Percentiles rank a stretch among this genome's conserved stretches.
phyloP scores from a whole-genome alignment of 495 filamentous ascomycete genomes.

The Staphylotrichum longicolle region DNA sequence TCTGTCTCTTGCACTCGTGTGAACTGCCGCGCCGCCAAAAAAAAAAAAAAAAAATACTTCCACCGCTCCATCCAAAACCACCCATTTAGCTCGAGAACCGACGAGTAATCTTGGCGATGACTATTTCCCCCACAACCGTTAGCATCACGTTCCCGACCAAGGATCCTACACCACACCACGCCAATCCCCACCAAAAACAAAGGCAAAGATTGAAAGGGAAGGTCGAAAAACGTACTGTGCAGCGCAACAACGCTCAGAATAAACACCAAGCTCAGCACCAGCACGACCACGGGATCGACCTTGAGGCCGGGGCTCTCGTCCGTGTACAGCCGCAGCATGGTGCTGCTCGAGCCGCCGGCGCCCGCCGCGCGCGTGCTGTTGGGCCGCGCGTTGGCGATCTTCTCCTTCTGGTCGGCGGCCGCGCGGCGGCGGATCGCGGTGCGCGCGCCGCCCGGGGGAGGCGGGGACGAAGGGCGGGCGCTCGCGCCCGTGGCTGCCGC shows the following conservation, averaged over 20 bases:
- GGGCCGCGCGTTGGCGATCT: constrained; percentile 84
- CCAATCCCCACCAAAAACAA: not conserved
- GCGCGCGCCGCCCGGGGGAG: constrained; percentile 89
- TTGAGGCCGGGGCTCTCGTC: constrained; percentile 95
- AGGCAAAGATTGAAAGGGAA: constrained; percentile 22
- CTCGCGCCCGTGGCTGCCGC: constrained; percentile 42
- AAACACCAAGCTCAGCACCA: constrained; percentile 92
- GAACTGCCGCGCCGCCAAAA: too few species aligned
- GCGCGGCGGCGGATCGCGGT: constrained; percentile 91
- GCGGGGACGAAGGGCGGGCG: constrained; percentile 73
- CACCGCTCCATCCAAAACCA: not conserved
- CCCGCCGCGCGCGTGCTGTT: constrained; percentile 89
- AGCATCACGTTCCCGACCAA: not conserved
- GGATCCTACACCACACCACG: not conserved
- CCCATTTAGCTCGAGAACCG: constrained; percentile 71
- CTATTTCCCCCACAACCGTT: constrained; percentile 44
- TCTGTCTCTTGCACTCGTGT: too few species aligned
- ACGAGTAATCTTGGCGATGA: constrained; percentile 94
- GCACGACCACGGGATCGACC: constrained; percentile 94
- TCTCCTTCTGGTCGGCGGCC: constrained; percentile 92
- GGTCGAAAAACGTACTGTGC: constrained; percentile 68
- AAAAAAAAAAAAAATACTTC: too few species aligned
- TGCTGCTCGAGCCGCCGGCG: constrained; percentile 92
- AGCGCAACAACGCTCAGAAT: constrained; percentile 98
- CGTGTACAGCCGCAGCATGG: constrained; percentile 99